phyloP scores from a whole-genome alignment of 495 filamentous ascomycete genomes.

The Penicillium maclennaniae region DNA sequence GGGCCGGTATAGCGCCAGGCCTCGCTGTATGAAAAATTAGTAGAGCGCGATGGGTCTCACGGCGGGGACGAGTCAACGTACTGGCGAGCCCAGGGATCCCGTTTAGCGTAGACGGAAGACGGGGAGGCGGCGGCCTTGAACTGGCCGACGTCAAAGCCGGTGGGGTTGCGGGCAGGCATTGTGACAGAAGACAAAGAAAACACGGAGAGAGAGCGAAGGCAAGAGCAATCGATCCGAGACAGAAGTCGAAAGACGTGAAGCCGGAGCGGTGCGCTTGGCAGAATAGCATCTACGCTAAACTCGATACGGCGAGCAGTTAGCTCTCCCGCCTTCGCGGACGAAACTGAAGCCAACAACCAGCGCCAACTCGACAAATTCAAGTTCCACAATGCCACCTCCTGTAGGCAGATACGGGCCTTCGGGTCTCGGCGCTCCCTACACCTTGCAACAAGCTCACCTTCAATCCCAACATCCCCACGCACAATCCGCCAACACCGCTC shows the following conservation, averaged over 20 bases:
- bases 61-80: constrained; percentile 33
- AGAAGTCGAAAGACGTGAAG: constrained; percentile 15
- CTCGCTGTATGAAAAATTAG: constrained; percentile 57
- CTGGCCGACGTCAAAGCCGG: constrained; percentile 76
- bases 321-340: constrained; percentile 22
- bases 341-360: constrained; percentile 12
- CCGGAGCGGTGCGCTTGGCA: constrained; percentile 28
- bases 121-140: constrained; percentile 63
- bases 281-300: constrained; percentile 29
- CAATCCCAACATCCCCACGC: constrained; percentile 52
- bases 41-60: not conserved
- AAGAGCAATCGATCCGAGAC: constrained; percentile 5
- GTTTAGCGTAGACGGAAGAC: constrained; percentile 51
- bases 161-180: constrained; percentile 64
- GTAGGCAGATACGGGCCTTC: constrained; percentile 52
- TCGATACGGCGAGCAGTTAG: constrained; percentile 25
- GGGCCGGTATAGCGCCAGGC: constrained; percentile 89
- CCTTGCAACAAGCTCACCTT: constrained; percentile 48
- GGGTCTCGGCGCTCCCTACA: constrained; percentile 49
- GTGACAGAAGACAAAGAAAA: constrained; percentile 15
- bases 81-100: constrained; percentile 86
- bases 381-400: constrained; percentile 32
- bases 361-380: not conserved
- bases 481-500: constrained; percentile 50
- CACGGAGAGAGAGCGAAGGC: constrained; percentile 9